Evolutionary conservation across 2,329 filamentous ascomycete genomes (phyloP), one percentile per base, ranked within the genome.

Genomic region (Aspergillus sp.): DNA sequence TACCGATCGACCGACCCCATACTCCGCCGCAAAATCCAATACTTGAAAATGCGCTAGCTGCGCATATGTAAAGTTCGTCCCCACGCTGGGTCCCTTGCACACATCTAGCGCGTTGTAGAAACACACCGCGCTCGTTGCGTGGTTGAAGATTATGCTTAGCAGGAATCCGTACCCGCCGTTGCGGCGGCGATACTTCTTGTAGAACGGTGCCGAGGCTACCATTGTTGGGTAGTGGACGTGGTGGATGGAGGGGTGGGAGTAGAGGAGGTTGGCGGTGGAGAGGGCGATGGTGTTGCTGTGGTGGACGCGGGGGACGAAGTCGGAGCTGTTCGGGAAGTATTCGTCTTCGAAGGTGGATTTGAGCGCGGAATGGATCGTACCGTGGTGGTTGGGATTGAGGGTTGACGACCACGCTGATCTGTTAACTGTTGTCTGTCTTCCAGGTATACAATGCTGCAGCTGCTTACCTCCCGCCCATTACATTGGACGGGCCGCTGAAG

Each of bases 401-500:
- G 56, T 78, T 78, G 37, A 81, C 65, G 37, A 75, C 68, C 15
- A 71, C 55, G 44, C 69, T 72, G 25, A 12, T 44, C 19, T 20
- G 10, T 22, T 6, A 12, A 17, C 13, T 27, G 10, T 19, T 27
- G 10, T 19, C 17, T 19, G 17, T n/a, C 13, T 20, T 39, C n/a
- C 12, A 7, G 19, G 7, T 19, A 17, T 38, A 5, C 7, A 7
- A 7, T 38, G 35, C n/a, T 38, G 10, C 2, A 38, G 19, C 25
- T 12, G 10, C 33, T 35, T 35, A 35, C n/a, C 33, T 35, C 13
- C 50, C 48, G 13, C 68, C 78, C 68, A 82, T 75, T 43, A 78
- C 75, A 59, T 84, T 72, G 25, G 77, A 73, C 49, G 74, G 74
- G 15, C 81, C 81, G 51, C 70, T 80, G 57, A 84, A 82, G 1